Base-by-base conservation (phyloP, 108 stramenopile genomes). In the Skeletonema menzelii region DNA sequence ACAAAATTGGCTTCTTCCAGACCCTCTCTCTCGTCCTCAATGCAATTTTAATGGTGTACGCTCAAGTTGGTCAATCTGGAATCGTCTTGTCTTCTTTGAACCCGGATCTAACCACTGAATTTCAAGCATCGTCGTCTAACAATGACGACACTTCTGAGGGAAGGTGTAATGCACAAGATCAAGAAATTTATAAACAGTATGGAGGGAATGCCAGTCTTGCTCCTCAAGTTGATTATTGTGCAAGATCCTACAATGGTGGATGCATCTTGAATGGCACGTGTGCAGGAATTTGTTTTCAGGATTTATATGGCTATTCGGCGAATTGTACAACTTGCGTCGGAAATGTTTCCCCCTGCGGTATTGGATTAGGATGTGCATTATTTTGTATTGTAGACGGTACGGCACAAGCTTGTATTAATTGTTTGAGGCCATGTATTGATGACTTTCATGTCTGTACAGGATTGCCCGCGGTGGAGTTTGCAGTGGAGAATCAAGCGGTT, bases 361-460 rank as follows among this genome's bases (percentile, higher is more conserved):
- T 79, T 2, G 35, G 30, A 5, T 27, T 46, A 8, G 78, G 73
- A 5, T 79, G 78, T 56, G 34, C 59, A n/a, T 59, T 59, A 5
- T 4, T n/a, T 14, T 59, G 59, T 65, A 71, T 67, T 2, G 59
- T 4, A n/a, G 80, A 84, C 32, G 63, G 55, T 31, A 42, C 63
- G 20, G 46, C 17, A 6, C 31, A 65, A 14, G 79, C 66, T 27
- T 84, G 83, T 56, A n/a, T 55, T 60, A 20, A 61, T 30, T 85
- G 84, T 47, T 78, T 67, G 17, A 34, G 20, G 26, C 80, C 80
- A 5, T 85, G 84, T 60, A 27, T 53, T n/a, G 71, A 13, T 20
- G 63, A 78, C 35, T 61, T 82, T 11, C 12, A 57, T 32, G n/a
- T 27, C 11, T 85, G 84, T 61, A 61, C 76, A 3, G 84, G 84